phyloP scores from a whole-genome alignment of 345 rosid species.

The Camelina hispida region DNA sequence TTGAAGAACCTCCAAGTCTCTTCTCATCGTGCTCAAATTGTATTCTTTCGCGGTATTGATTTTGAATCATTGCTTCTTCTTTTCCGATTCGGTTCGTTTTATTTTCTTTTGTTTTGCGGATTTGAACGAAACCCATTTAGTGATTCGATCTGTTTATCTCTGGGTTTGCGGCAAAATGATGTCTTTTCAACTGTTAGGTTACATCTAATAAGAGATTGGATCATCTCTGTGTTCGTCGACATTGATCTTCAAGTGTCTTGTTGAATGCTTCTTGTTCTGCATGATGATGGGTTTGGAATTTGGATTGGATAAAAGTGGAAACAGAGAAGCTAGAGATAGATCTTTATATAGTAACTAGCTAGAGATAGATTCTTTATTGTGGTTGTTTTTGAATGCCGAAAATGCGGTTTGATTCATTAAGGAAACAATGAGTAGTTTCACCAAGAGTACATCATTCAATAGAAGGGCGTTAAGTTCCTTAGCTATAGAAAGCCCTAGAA shows the following conservation, averaged over 20 bases:
- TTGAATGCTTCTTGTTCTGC: slow-evolving; percentile 27
- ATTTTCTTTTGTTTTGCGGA: background rate
- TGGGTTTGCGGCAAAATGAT: slow-evolving; percentile 25
- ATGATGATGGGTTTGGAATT: slow-evolving; percentile 32
- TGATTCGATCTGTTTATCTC: slow-evolving; percentile 28
- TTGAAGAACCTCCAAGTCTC: slow-evolving; percentile 30
- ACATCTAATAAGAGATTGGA: slow-evolving; percentile 36
- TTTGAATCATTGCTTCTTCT: slow-evolving; percentile 19
- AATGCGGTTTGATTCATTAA: slow-evolving; percentile 41
- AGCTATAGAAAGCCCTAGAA: slow-evolving; percentile 44
- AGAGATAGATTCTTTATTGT: background rate
- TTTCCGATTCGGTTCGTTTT: slow-evolving; percentile 2
- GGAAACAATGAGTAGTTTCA: slow-evolving; percentile 55
- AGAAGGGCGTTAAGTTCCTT: slow-evolving; percentile 52
- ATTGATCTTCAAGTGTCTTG: slow-evolving; percentile 25
- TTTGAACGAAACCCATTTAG: slow-evolving; percentile 31
- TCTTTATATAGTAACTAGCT: slow-evolving; percentile 15
- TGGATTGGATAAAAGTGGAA: slow-evolving; percentile 7
- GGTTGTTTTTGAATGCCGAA: slow-evolving; percentile 19
- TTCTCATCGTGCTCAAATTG: background rate
- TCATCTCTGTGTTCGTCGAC: slow-evolving; percentile 28
- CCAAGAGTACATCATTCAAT: slow-evolving; percentile 53
- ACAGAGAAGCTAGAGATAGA: slow-evolving; percentile 13
- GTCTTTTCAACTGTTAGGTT: slow-evolving; percentile 25
- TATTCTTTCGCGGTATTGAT: slow-evolving; percentile 18